Evolutionary conservation across 1,284 basidiomycete species (phyloP).

Genomic region (Tilletia caries): DNA sequence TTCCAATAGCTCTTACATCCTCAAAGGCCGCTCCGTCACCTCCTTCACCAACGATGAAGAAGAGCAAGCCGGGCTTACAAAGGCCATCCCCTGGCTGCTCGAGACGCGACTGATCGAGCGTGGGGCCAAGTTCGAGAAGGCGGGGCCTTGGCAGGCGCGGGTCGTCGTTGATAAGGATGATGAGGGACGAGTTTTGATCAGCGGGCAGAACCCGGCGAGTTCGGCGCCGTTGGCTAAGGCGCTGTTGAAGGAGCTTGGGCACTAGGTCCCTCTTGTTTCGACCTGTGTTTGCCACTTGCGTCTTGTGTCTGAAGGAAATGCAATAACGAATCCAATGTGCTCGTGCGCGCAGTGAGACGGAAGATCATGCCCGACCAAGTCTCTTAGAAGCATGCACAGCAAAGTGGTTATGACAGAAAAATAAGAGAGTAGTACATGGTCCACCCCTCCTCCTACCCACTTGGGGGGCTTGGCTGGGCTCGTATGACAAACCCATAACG

Average conservation of each 20-base stretch:
- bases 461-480: too few relatives aligned
- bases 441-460: too few relatives aligned
- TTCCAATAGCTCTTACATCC: conserved; percentile 33
- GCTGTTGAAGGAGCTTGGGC: not conserved
- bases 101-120: conserved; percentile 64
- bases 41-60: conserved; percentile 73
- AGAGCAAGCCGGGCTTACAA: conserved; percentile 55
- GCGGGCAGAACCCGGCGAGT: conserved; percentile 57
- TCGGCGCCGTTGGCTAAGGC: conserved; percentile 53
- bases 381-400: too few relatives aligned
- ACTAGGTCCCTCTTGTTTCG: too few relatives aligned
- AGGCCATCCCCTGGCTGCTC: conserved; percentile 66
- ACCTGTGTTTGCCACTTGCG: too few relatives aligned
- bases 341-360: too few relatives aligned
- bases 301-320: too few relatives aligned
- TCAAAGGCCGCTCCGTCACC: conserved; percentile 64
- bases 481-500: too few relatives aligned
- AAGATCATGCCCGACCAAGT: too few relatives aligned
- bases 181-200: conserved; percentile 58
- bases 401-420: too few relatives aligned
- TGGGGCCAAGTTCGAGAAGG: conserved; percentile 64
- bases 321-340: too few relatives aligned
- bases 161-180: conserved; percentile 55
- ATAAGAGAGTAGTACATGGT: too few relatives aligned
- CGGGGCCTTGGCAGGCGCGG: conserved; percentile 61